Evolutionary conservation across 768 basidiomycete genomes (phyloP), one percentile per base, ranked within the genome.

Genomic region (Collybiopsis luxurians): DNA sequence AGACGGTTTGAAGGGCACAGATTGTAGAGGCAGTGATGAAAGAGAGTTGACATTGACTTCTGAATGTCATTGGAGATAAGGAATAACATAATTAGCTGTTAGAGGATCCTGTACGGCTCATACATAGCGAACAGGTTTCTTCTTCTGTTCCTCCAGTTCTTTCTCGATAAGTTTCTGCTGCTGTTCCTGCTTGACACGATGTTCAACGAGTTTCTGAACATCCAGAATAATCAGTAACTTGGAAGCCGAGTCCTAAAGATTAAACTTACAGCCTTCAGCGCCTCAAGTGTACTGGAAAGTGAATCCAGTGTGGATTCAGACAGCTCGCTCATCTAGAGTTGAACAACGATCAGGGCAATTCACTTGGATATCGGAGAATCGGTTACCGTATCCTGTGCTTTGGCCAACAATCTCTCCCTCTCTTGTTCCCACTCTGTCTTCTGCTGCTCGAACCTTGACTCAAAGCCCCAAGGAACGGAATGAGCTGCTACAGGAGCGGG

Each of bases 281-380:
- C 71, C 63, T 87, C 81, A 46, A 86, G 77, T 0, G 78, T 81
- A 23, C 69, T 66, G 50, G 88, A 67, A 42, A 89, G 76, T 21
- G 79, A 76, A 44, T 87, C 86, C 17, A 90, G 78, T 0, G 87
- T 85, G 15, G 79, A 76, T 66, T 90, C 89, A 2, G 87, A 87
- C 57, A 89, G 65, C 50, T 87, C 85, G 7, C 73, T 71, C 72
- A 86, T 79, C 88, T 87, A 57, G 4, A 55, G 38, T 24, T 5
- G 31, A 34, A 34, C 51, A 42, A 34, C 45, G 4, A 52, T 45
- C 6, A 52, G 21, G 39, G 43, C 19, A 15, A 34, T 43, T n/a
- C 24, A 3, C 21, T 49, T 13, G 40, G 30, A 34, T 26, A 12
- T 34, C 23, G n/a, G 40, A 34, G 40, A 34, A 42, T 31, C 21